Evolutionary conservation across 345 rosid species (phyloP).

Genomic region (Salix udensis): DNA sequence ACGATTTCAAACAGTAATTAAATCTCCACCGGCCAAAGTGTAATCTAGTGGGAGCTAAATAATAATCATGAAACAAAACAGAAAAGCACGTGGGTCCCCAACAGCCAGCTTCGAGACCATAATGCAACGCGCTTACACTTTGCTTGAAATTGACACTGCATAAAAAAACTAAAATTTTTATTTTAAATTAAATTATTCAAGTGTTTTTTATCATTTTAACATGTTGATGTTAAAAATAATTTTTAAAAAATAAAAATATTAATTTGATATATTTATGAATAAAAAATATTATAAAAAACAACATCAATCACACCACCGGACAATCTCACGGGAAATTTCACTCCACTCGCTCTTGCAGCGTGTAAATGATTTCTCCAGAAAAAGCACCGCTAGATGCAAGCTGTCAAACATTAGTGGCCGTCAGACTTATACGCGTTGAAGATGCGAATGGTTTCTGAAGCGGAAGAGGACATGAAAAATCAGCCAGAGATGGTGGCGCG

Average conservation of each 20-base stretch:
- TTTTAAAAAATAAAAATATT: no score
- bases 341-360: background rate
- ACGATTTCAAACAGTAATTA: no score
- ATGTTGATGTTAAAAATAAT: no score
- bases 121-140: background rate
- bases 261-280: no score
- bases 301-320: no score
- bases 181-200: no score
- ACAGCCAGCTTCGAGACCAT: background rate
- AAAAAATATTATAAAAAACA: no score
- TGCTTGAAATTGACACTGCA: background rate
- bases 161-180: no score
- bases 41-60: no score
- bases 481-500: conserved; percentile 20
- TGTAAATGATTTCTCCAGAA: background rate
- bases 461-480: background rate
- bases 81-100: background rate
- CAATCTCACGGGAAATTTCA: background rate
- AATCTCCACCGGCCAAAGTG: no score
- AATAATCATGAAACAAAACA: no score
- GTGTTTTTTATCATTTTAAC: no score
- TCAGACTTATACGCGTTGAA: background rate
- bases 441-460: background rate
- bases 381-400: background rate
- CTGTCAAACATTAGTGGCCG: background rate